Evolutionary conservation across 306 rosid species (phyloP), one percentile per base, ranked within the genome.

Genomic region (Sicyos baderoa): DNA sequence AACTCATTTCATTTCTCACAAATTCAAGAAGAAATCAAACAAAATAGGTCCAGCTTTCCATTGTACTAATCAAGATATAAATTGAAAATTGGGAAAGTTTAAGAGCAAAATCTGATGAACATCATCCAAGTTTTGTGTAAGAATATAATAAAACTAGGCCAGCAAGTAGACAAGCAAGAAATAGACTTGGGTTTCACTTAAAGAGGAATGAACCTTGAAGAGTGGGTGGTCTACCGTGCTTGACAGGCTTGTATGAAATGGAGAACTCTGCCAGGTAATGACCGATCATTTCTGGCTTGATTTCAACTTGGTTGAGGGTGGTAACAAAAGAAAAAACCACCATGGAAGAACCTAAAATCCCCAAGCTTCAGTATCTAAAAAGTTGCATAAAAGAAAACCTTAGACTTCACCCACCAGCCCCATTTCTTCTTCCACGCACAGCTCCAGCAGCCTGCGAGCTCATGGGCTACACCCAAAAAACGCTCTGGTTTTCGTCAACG

Each of bases 161-260:
- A 5, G 45, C 2, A 40, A 35, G 7, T 1, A 44, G 67, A 9
- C 12, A 47, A 47, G 58, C 13, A 52, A 71, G 68, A 70, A 21
- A 76, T 78, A 19, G 55, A 60, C 11, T 63, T 45, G 12, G 4
- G 42, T 62, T 27, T 91, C 91, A 91, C 91, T 91, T 91, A 29
- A n/a, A 91, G 94, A 76, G 97, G 96, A 77, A 91, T 91, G 72
- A 91, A 91, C 88, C 97, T 88, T 57, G 97, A 91, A 0, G 97
- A 91, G 83, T 91, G 97, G 32, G 97, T 91, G 54, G 97, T 79
- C 97, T 91, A 40, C 96, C 97, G 0, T 91, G 97, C 89, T 91
- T 91, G 37, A 91, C 97, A 13, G 97, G 97, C 80, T 91, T 91
- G 87, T 91, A 91, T 12, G 90, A 84, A 54, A 88, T 90, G 15